A percentile compares a stretch with the other conserved stretches of the same genome.
Conservation (phyloP, 768 basidiomycete species). For the Kwoniella mangroviensis region DNA sequence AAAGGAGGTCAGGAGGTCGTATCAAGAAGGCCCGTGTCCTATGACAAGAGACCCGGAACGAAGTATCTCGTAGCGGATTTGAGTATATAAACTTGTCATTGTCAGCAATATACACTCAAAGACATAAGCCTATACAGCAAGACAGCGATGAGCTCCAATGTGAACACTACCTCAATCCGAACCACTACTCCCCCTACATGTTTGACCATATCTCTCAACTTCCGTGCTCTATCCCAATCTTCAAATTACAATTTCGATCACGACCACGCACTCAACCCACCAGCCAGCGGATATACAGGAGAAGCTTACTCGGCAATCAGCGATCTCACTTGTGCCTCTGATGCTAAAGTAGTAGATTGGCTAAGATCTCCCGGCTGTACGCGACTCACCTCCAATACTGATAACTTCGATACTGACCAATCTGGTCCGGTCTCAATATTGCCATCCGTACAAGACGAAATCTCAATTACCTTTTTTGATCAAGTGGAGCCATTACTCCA, state of each 20-base stretch:
- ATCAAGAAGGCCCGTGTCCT: too few species aligned
- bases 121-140: too few species aligned
- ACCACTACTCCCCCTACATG: background rate
- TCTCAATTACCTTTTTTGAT: background rate
- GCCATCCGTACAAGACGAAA: background rate
- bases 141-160: too few species aligned
- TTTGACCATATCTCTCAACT: background rate
- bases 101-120: too few species aligned
- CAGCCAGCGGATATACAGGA: background rate
- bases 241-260: background rate
- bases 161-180: background rate
- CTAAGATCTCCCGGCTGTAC: background rate
- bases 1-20: too few species aligned
- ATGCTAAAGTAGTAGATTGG: background rate
- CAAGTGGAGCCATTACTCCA: background rate
- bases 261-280: background rate
- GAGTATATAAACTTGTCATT: too few species aligned
- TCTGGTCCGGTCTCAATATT: background rate
- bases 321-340: background rate
- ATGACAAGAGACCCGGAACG: too few species aligned
- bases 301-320: background rate
- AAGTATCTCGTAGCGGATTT: too few species aligned
- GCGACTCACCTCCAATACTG: background rate
- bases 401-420: background rate
- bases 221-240: background rate